Base-by-base conservation (phyloP, 2,329 filamentous ascomycete genomes). In the Fusarium xylarioides region DNA sequence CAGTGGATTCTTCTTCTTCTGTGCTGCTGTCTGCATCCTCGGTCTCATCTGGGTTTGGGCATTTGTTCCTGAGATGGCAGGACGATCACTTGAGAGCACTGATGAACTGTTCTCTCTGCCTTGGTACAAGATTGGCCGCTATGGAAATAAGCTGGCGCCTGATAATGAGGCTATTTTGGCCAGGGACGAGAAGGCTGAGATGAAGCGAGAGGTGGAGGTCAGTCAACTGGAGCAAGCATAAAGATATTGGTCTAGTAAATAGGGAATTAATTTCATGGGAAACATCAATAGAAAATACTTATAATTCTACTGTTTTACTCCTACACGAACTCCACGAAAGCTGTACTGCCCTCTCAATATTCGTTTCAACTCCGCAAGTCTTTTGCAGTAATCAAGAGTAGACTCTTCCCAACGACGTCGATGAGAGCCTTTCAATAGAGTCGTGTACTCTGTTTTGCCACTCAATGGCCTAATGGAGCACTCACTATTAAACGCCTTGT, bases 41-140 rank as follows among this genome's bases (percentile, higher is more conserved):
- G 91, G 91, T 15, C 86, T 90, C 3, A 54, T 86, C 7, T 93
- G 90, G 89, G 91, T 90, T 11, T 91, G 85, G 84, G 87, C 91
- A 77, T 89, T 86, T 75, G 85, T 93, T 7, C 91, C 91, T 0
- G 91, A 93, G 82, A 91, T 90, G 0, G 86, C 86, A 0, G 91
- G 90, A 7, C 80, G 83, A 21, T 83, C 81, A 47, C 82, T 91
- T 16, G 89, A 91, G 81, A 87, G 85, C 55, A 91, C 92, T 84
- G 90, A 93, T 77, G 83, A 85, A 23, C 80, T 93, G 72, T 93
- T 93, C 77, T 86, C 85, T 38, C 81, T 92, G 61, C 89, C 89
- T 1, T 93, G 91, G 91, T 88, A 91, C 77, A 85, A 88, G 80
- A 92, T 93, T 74, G 91, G 91, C 5, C 79, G 80, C 2, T 77